Conservation (phyloP, 495 filamentous ascomycete genomes). For the Barbatosphaeria neglecta region DNA sequence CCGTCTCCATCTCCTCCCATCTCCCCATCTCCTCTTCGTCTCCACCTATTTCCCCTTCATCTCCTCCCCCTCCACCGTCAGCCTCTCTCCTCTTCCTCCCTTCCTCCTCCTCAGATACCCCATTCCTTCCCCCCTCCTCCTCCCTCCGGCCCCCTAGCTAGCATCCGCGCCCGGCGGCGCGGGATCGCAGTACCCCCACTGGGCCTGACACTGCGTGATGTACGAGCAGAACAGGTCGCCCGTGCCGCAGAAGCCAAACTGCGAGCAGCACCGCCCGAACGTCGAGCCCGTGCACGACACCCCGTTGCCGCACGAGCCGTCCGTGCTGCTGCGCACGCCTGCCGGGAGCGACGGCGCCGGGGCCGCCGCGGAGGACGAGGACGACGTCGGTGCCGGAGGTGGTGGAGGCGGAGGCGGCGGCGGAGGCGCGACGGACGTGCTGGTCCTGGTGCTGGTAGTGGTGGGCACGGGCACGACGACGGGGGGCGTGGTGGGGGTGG, state of each 20-base stretch:
- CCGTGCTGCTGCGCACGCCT: constrained; percentile 10
- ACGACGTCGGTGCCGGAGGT: constrained; percentile 11
- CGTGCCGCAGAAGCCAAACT: constrained; percentile 29
- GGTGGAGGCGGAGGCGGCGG: constrained; percentile 17
- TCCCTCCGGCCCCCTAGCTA: too few relatives aligned
- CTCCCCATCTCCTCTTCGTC: too few relatives aligned
- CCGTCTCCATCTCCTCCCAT: too few relatives aligned
- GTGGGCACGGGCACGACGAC: not conserved
- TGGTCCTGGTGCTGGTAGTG: constrained; percentile 16
- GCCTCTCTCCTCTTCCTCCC: too few relatives aligned
- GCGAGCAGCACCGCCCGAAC: constrained; percentile 21
- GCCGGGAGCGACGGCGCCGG: constrained; percentile 10
- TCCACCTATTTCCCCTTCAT: too few relatives aligned
- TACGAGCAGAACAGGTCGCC: constrained; percentile 33
- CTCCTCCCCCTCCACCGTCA: too few relatives aligned
- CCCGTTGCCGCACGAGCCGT: constrained; percentile 17
- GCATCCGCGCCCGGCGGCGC: not conserved
- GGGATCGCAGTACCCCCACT: constrained; percentile 21
- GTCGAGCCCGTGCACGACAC: constrained; percentile 14
- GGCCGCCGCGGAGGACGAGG: constrained; percentile 9
- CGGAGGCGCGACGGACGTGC: constrained; percentile 30
- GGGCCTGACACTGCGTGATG: constrained; percentile 18
- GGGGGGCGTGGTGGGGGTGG: constrained; percentile 1
- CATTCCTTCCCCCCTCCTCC: too few relatives aligned
- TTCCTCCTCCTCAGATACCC: too few relatives aligned